Percentiles rank a stretch among this genome's conserved stretches.
phyloP scores from a whole-genome alignment of 2,329 filamentous ascomycete species.

The Fulvia fulva region DNA sequence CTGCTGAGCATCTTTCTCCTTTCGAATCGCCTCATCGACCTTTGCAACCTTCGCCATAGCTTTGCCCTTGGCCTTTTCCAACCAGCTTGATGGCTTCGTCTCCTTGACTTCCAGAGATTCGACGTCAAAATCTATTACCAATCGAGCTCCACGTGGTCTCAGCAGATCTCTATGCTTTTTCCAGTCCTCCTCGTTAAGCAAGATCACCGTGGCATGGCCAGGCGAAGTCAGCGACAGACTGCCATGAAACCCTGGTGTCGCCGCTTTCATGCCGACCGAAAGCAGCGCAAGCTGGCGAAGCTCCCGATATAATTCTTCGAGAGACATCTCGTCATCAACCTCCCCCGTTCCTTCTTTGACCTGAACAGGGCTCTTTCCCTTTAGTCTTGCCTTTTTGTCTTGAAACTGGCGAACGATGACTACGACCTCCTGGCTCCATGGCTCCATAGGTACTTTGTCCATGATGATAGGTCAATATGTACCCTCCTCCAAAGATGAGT shows the following conservation, averaged over 20 bases:
- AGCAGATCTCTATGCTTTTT: background rate
- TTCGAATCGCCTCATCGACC: background rate
- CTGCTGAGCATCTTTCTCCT: background rate
- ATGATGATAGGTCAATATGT: no score
- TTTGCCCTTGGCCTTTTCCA: conserved; percentile 1
- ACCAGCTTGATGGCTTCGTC: background rate
- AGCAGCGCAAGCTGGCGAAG: background rate
- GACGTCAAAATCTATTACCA: background rate
- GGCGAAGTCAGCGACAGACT: background rate
- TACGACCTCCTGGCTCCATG: background rate
- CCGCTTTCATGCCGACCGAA: background rate
- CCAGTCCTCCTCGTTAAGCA: background rate
- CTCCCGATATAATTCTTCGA: background rate
- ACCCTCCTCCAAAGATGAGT: background rate
- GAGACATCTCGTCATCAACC: background rate
- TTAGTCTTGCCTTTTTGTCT: background rate
- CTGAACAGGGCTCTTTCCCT: background rate
- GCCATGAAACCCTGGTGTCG: background rate
- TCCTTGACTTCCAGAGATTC: background rate
- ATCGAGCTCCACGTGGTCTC: background rate
- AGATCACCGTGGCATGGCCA: background rate
- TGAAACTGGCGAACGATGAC: background rate
- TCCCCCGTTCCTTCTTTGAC: background rate
- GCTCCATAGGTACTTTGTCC: background rate
- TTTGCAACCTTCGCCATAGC: background rate